A percentile compares a stretch with the other conserved stretches of the same genome.
Evolutionary conservation across 1,284 basidiomycete genomes (phyloP).

Genomic region (Cutaneotrichosporon cyanovorans): DNA sequence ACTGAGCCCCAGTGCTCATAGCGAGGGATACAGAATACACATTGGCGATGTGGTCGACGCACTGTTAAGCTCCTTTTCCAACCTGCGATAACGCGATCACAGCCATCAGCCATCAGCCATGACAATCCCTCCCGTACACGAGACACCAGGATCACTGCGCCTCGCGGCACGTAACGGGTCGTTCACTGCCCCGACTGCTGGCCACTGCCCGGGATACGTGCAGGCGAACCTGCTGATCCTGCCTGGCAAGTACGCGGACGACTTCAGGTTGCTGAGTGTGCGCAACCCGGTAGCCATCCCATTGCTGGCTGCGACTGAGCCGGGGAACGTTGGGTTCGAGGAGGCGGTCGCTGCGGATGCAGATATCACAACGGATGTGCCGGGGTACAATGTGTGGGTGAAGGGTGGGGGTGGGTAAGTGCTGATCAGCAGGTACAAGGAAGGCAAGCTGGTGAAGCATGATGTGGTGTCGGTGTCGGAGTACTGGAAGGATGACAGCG

Average conservation of each 20-base stretch:
- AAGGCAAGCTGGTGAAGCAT: conserved; percentile 13
- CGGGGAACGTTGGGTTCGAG: conserved; percentile 16
- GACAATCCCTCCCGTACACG: background rate
- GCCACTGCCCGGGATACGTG: conserved; percentile 22
- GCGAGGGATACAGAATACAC: no score
- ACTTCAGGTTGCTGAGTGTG: conserved; percentile 32
- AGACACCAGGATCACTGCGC: background rate
- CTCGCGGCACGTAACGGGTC: conserved; percentile 2
- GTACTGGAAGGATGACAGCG: conserved; percentile 30
- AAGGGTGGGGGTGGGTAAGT: no score
- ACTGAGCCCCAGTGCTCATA: no score
- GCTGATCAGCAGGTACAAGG: conserved; percentile 12
- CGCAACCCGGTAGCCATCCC: conserved; percentile 38
- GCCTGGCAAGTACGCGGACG: conserved; percentile 24
- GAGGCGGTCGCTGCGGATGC: conserved; percentile 22
- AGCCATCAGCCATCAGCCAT: no score
- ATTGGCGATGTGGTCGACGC: no score
- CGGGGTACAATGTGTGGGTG: conserved; percentile 29
- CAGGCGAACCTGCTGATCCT: conserved; percentile 38
- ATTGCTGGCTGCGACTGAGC: conserved; percentile 29
- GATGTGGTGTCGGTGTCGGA: conserved; percentile 18
- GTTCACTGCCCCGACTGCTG: conserved; percentile 12
- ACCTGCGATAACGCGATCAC: no score
- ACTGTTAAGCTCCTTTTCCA: no score
- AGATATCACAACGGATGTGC: conserved; percentile 32